Evolutionary conservation across 2,329 filamentous ascomycete genomes (phyloP).

Genomic region (Nectriaceae sp.): DNA sequence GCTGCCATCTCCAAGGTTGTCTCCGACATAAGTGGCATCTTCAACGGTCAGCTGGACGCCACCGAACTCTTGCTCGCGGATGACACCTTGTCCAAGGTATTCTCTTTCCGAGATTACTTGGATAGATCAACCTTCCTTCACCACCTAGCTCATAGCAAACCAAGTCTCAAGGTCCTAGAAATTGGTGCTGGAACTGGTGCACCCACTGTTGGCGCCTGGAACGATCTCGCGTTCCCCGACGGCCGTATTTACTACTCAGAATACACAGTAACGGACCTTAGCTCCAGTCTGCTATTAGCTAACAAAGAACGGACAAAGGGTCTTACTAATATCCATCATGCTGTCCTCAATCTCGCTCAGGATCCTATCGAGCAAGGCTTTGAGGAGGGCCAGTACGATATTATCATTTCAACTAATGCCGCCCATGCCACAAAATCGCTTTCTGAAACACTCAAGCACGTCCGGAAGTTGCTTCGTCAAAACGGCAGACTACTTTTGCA

Average conservation of each 20-base stretch:
- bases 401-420: constrained; percentile 38
- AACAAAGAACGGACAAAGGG: constrained; percentile 15
- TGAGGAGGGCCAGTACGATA: constrained; percentile 32
- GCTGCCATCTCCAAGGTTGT: constrained; percentile 12
- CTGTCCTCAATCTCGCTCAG: constrained; percentile 22
- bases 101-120: constrained; percentile 25
- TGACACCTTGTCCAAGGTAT: constrained; percentile 24
- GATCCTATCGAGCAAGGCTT: constrained; percentile 35
- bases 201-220: constrained; percentile 35
- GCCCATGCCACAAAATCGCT: constrained; percentile 39
- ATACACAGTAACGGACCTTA: constrained; percentile 45
- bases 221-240: constrained; percentile 11
- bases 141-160: constrained; percentile 26
- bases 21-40: constrained; percentile 17
- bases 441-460: constrained; percentile 30
- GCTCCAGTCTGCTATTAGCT: constrained; percentile 33
- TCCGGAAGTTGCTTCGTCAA: constrained; percentile 34
- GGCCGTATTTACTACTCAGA: constrained; percentile 11
- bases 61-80: constrained; percentile 34
- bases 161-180: constrained; percentile 39
- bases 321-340: constrained; percentile 16
- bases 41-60: constrained; percentile 25
- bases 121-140: constrained; percentile 20
- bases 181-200: constrained; percentile 43
- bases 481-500: constrained; percentile 33